Evolutionary conservation across 1,139 yeast genomes (phyloP).

Genomic region (Scheffersomyces quercinus): DNA sequence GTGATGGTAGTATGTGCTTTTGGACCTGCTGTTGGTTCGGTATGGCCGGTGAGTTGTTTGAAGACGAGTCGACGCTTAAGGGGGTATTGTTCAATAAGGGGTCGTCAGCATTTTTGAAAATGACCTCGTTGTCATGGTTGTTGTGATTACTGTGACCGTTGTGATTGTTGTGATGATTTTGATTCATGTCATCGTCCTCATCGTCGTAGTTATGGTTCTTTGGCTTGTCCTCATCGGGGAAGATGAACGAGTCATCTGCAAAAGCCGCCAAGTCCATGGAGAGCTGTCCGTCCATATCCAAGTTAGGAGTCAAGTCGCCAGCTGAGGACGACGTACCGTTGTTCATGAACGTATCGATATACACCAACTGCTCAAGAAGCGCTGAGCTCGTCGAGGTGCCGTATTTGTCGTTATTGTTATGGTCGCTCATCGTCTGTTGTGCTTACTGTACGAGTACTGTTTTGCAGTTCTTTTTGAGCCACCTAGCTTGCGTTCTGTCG

Average conservation of each 20-base stretch:
- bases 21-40: not conserved
- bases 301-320: constrained; percentile 34
- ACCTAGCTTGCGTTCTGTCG: not conserved
- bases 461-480: not conserved
- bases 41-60: not conserved
- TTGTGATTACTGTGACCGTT: not conserved
- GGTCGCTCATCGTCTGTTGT: constrained; percentile 9
- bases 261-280: constrained; percentile 76
- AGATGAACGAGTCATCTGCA: constrained; percentile 75
- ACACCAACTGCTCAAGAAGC: constrained; percentile 70
- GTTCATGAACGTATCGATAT: constrained; percentile 71
- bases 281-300: constrained; percentile 64
- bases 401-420: constrained; percentile 9
- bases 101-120: not conserved
- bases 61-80: not conserved
- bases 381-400: constrained; percentile 60
- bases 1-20: not conserved
- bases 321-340: constrained; percentile 27
- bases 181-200: constrained; percentile 9
- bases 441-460: not conserved
- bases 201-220: constrained; percentile 21
- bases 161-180: constrained; percentile 1
- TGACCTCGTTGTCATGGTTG: not conserved
- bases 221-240: constrained; percentile 78
- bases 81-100: not conserved